Evolutionary conservation across 2,329 filamentous ascomycete genomes (phyloP), one percentile per base, ranked within the genome.

Genomic region (Ophiostoma perfectum): DNA sequence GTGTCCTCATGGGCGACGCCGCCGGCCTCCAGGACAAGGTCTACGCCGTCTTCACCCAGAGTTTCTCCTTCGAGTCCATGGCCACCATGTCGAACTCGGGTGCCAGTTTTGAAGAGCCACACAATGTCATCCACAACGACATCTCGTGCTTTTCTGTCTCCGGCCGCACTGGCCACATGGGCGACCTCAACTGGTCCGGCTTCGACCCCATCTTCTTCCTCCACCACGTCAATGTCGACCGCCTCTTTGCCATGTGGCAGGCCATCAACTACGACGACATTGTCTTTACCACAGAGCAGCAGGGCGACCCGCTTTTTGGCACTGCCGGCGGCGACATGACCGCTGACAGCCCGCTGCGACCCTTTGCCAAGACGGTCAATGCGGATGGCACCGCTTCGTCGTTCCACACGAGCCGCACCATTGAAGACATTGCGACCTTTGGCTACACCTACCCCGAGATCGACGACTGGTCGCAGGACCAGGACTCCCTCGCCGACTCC

Each of bases 401-500:
- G 36, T 80, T 81, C 72, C 80, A 83, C 75, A 85, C 81, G 11
- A 80, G 77, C 67, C 73, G 74, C 18, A 75, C 74, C 16, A 76
- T 75, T 16, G 70, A 72, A 11, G 67, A 72, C 4, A 74, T 75
- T 60, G 72, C 76, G 36, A 73, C 62, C 7, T 78, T 81, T 67
- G 79, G 80, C 27, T 81, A 82, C 73, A 79, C 77, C 4, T 80
- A 80, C 70, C 76, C 75, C 2, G 78, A 80, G 69, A 74, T 82
- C 41, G 70, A 75, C 68, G 76, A 78, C 73, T 84, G 86, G 71
- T 82, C 80, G 7, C 65, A 87, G 77, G 82, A 82, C 3, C 78
- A 84, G 1, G 81, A 86, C 69, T 81, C 88, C 72, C 76, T 92
- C 62, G 81, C 82, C 44, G 83, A 83, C 69, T 88, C 89, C 72